These are phyloP conservation scores for Nannochloropsis granulata DNA, from an alignment of 108 stramenopile genomes.

Conservation along the genomic window DNA sequence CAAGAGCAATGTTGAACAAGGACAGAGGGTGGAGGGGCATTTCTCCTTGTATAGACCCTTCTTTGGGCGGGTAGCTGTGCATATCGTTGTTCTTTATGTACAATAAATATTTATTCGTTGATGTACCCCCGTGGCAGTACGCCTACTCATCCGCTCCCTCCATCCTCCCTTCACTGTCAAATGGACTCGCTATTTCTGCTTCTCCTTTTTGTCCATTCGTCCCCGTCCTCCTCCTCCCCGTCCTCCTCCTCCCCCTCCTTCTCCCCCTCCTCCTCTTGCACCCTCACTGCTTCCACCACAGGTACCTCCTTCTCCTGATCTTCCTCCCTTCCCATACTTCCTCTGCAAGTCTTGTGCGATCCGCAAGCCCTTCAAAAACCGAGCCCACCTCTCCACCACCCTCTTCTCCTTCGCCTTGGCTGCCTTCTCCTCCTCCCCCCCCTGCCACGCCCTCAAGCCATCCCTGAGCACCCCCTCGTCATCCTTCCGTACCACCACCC, in stretches of 20 bases:
- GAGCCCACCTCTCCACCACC: neutral
- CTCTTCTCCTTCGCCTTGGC: neutral
- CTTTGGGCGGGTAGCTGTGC: too few species aligned
- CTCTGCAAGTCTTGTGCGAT: neutral
- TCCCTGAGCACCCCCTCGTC: neutral
- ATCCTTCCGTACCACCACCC: conserved; percentile 13
- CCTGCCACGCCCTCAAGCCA: neutral
- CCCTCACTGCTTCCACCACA: neutral
- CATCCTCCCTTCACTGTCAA: neutral
- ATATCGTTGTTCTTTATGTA: too few species aligned
- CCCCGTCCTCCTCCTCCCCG: neutral
- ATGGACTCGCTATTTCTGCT: neutral
- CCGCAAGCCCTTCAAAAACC: neutral
- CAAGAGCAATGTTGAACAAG: too few species aligned
- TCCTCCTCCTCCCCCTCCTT: neutral
- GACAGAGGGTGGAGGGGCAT: too few species aligned
- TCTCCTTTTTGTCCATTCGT: neutral
- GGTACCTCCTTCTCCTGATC: neutral
- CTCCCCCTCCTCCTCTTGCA: neutral
- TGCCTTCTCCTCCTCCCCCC: neutral
- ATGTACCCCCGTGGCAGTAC: too few species aligned
- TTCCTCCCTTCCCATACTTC: neutral
- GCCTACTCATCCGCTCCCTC: neutral
- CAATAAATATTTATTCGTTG: too few species aligned
- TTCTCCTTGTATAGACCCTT: too few species aligned